A percentile compares a stretch with the other conserved stretches of the same genome.
phyloP scores from a whole-genome alignment of 495 filamentous ascomycete genomes.

The Letharia lupina region DNA sequence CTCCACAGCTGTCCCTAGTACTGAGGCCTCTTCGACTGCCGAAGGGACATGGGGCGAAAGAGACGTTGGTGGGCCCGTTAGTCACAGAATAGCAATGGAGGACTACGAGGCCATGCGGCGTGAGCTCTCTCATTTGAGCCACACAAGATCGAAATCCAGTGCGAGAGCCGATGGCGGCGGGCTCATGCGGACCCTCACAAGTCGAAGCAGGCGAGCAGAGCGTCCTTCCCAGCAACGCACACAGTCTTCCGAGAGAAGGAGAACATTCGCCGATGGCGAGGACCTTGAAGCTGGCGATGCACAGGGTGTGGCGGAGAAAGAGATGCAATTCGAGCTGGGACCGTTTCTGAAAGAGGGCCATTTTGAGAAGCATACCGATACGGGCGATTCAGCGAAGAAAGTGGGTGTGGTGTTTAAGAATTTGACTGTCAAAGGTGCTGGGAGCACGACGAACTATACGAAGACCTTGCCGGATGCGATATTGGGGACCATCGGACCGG shows the following conservation, averaged over 20 bases:
- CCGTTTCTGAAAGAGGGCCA: slow-evolving; percentile 72
- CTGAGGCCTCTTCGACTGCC: slow-evolving; percentile 17
- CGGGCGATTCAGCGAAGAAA: slow-evolving; percentile 64
- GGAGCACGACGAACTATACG: slow-evolving; percentile 58
- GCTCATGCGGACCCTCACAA: slow-evolving; percentile 20
- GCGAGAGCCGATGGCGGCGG: slow-evolving; percentile 22
- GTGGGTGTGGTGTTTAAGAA: slow-evolving; percentile 79
- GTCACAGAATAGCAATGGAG: slow-evolving; percentile 55
- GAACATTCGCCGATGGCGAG: slow-evolving; percentile 4
- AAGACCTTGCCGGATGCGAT: slow-evolving; percentile 70
- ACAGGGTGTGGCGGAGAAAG: slow-evolving; percentile 33
- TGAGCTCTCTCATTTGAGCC: slow-evolving; percentile 53
- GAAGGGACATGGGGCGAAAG: slow-evolving; percentile 72
- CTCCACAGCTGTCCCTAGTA: slow-evolving; percentile 17
- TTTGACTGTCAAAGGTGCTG: slow-evolving; percentile 65
- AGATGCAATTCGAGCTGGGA: slow-evolving; percentile 59
- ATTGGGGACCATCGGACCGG: slow-evolving; percentile 75
- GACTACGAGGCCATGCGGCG: slow-evolving; percentile 61
- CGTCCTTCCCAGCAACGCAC: slow-evolving; percentile 7
- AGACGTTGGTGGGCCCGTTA: slow-evolving; percentile 55
- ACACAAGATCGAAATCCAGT: slow-evolving; percentile 41
- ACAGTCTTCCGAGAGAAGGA: neutral
- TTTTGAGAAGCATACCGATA: slow-evolving; percentile 65
- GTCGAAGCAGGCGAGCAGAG: slow-evolving; percentile 19
- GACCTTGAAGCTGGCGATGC: slow-evolving; percentile 27